Base-by-base conservation (phyloP, 352 stramenopile species). In the Pythium coloratum region DNA sequence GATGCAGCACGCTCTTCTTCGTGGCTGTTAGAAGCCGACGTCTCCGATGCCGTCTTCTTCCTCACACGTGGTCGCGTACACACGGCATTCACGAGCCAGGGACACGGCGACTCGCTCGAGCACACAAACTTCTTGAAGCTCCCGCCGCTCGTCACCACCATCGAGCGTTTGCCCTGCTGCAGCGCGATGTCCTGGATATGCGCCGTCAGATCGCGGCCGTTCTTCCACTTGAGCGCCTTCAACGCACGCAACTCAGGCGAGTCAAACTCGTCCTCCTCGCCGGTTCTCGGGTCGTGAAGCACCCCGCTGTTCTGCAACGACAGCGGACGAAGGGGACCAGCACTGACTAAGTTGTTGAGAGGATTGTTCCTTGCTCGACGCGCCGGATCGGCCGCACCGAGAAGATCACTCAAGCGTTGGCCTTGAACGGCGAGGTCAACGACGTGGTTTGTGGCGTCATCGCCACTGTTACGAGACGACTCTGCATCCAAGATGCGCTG, bases 71-170 rank as follows among this genome's bases (percentile, higher is more conserved):
- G 72, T 1, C 75, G 77, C 20, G 78, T 80, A 26, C 64, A 76
- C 32, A 88, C 78, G 51, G 78, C 78, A 46, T 86, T 80, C 34
- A 86, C 50, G 38, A 86, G 70, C 78, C 78, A 88, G 24, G 65
- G 24, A 49, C 80, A 88, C 36, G 64, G 57, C 47, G 62, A 36
- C 10, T 68, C 56, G 50, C 77, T 84, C 40, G 77, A 76, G 55
- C 80, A 86, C 10, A 81, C 67, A 49, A 86, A 82, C 53, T 81
- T 80, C 69, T 86, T 88, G 74, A 83, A 84, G 56, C 77, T 82
- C 36, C 80, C 80, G 63, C 80, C 77, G 58, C 76, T 83, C 18
- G 77, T 78, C 20, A 74, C 73, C 36, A 86, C 77, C 38, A 77
- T 67, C 26, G 76, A 74, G 62, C 78, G 71, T 58, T 86, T 88